Conservation (phyloP, 2,329 filamentous ascomycete species). For the Pseudogymnoascus sp. region DNA sequence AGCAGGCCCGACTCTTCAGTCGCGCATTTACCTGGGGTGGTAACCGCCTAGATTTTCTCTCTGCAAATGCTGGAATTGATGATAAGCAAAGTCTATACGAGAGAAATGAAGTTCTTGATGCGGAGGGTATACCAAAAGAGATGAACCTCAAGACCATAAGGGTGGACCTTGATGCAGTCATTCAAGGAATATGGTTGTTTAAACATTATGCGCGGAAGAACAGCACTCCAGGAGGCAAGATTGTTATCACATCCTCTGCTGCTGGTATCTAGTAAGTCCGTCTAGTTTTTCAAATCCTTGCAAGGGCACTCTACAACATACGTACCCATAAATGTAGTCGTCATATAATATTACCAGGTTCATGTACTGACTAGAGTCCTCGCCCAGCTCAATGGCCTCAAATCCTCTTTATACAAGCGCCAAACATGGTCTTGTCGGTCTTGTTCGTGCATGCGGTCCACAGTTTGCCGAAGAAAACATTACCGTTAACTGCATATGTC, state of each 20-base stretch:
- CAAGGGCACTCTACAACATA: conserved; percentile 5
- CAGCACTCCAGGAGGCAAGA: conserved; percentile 29
- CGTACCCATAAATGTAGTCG: conserved; percentile 12
- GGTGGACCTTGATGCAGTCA: conserved; percentile 35
- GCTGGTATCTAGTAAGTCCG: conserved; percentile 29
- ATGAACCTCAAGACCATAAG: conserved; percentile 33
- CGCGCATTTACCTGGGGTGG: conserved; percentile 33
- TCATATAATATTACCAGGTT: background rate
- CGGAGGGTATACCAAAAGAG: conserved; percentile 26
- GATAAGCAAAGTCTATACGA: conserved; percentile 33
- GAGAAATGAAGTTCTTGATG: conserved; percentile 28
- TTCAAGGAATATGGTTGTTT: conserved; percentile 37
- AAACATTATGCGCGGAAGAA: conserved; percentile 36
- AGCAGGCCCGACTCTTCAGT: conserved; percentile 34
- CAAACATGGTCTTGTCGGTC: conserved; percentile 26
- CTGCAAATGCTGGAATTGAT: conserved; percentile 38
- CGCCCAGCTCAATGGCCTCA: no score
- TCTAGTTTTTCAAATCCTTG: conserved; percentile 12
- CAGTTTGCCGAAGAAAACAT: conserved; percentile 28
- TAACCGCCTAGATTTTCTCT: conserved; percentile 33
- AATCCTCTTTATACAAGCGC: conserved; percentile 19
- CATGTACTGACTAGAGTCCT: no score
- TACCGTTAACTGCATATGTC: conserved; percentile 31
- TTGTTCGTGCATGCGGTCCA: conserved; percentile 27
- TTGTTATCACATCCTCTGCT: conserved; percentile 34